Conservation (phyloP, 2,329 filamentous ascomycete genomes). For the Xylaria sp. region DNA sequence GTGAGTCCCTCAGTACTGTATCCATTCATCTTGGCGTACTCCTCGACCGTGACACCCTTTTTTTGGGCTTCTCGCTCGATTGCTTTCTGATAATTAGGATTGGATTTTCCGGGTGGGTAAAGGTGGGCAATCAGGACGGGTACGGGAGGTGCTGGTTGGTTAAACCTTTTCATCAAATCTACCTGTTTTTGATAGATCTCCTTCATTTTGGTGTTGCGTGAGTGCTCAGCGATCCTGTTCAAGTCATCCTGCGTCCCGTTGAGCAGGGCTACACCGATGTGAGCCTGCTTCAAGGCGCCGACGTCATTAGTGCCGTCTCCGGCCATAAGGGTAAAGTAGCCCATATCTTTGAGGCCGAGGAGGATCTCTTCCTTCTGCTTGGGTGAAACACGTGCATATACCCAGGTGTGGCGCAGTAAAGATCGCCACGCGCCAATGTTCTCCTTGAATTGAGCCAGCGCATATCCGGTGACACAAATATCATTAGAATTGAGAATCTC, state of each 20-base stretch:
- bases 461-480: slow-evolving; percentile 94
- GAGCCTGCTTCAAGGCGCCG: slow-evolving; percentile 95
- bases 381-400: slow-evolving; percentile 96
- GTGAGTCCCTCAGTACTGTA: slow-evolving; percentile 68
- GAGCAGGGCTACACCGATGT: slow-evolving; percentile 93
- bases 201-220: slow-evolving; percentile 96
- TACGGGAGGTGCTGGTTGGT: slow-evolving; percentile 89
- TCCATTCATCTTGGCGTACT: slow-evolving; percentile 60
- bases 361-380: slow-evolving; percentile 99
- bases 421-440: slow-evolving; percentile 73
- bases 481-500: slow-evolving; percentile 86
- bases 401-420: slow-evolving; percentile 89
- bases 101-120: slow-evolving; percentile 86
- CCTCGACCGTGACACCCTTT: slow-evolving; percentile 71
- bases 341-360: slow-evolving; percentile 93
- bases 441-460: slow-evolving; percentile 84
- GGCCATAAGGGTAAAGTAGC: slow-evolving; percentile 98
- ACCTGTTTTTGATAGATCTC: slow-evolving; percentile 98
- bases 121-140: slow-evolving; percentile 92
- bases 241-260: slow-evolving; percentile 94
- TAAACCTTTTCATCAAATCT: slow-evolving; percentile 90
- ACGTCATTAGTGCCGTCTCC: slow-evolving; percentile 99
- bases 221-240: slow-evolving; percentile 88
- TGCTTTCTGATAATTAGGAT: slow-evolving; percentile 94
- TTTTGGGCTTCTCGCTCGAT: slow-evolving; percentile 82